Evolutionary conservation across 1,284 basidiomycete genomes (phyloP), one percentile per base, ranked within the genome.

Genomic region (Cystobasidium pallidum): DNA sequence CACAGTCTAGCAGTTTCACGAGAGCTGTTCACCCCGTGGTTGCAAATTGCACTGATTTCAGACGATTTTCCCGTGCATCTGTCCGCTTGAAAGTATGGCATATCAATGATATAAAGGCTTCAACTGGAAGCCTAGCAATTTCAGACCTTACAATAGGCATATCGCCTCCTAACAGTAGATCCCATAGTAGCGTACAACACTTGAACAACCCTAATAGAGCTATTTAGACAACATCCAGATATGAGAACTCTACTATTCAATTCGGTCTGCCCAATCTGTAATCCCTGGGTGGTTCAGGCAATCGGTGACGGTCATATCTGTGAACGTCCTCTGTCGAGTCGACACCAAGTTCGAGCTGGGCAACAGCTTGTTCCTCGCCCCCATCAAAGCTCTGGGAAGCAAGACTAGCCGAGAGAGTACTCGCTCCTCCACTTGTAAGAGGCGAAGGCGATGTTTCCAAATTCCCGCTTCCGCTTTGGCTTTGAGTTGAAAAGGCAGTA

Each of bases 301-400:
- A n/a, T 10, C 54, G 54, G n/a, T 32, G 32, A 17, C 54, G 54
- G 15, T 57, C 54, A 57, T 57, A 57, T 10, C 54, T 24, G 6
- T 32, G 30, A 36, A 57, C 54, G 24, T 57, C 54, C 19, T 57
- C 54, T 15, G 32, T 17, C 4, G 54, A 57, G 19, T 57, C 54
- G 13, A 61, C 28, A 45, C 58, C 58, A 7, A 61, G 41, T 43
- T 61, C 58, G 15, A 61, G 39, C 26, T 61, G 58, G 17, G 58
- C 58, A 21, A 61, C 58, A 61, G 58, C 58, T 26, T 41, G 39
- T 43, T 61, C 58, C 28, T 61, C 58, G 11, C 58, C 58, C 2
- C 58, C 39, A 43, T 61, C 58, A n/a, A 43, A 61, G 28, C 4
- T 26, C 24, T 61, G 36, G 10, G 58, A 61, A 21, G 39, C 30